These are phyloP conservation scores for Golubevia sp. DNA, from an alignment of 1,284 basidiomycete genomes.

Conservation along the genomic window DNA sequence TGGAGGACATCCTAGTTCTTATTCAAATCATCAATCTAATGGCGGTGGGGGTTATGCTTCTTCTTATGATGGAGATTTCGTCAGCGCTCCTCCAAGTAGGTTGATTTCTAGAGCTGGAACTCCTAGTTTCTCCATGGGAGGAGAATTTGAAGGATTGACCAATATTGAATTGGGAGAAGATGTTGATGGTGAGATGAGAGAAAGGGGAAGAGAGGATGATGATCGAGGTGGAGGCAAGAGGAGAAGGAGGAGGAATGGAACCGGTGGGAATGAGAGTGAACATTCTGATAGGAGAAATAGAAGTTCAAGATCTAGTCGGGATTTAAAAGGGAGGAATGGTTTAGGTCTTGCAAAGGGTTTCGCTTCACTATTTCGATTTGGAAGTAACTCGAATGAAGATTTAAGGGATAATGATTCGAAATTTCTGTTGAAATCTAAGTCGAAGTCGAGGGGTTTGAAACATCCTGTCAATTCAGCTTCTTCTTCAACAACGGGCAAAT, in stretches of 20 bases:
- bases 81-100: conserved; percentile 15
- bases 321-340: no score
- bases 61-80: conserved; percentile 34
- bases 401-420: no score
- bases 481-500: no score
- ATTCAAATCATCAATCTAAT: background rate
- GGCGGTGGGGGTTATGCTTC: conserved; percentile 24
- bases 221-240: background rate
- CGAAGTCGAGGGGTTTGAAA: no score
- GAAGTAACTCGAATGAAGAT: no score
- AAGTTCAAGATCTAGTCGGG: no score
- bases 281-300: no score
- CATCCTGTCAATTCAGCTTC: no score
- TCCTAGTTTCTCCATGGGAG: conserved; percentile 15
- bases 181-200: background rate
- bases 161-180: background rate
- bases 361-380: no score
- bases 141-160: background rate
- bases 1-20: background rate
- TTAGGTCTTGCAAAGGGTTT: no score
- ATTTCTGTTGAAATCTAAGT: no score
- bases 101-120: conserved; percentile 22
- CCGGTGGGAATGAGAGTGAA: background rate
- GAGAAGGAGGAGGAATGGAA: background rate
- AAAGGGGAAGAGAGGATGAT: no score